Conservation (phyloP, 306 rosid genomes). For the Arachis stenosperma region DNA sequence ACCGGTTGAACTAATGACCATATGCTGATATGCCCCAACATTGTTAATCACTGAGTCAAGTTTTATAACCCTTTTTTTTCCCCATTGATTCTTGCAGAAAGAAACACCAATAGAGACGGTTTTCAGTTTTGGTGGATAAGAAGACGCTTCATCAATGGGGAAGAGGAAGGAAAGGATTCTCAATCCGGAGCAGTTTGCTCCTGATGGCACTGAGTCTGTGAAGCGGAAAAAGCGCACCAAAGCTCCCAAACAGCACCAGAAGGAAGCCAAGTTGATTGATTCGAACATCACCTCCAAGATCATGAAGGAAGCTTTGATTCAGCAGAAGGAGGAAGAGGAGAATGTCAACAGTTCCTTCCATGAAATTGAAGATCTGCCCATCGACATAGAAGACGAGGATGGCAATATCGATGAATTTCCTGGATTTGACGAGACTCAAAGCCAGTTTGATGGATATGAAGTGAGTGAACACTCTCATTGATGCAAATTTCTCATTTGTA, state of each 20-base stretch:
- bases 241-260: constrained; percentile 64
- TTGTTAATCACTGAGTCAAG: neutral
- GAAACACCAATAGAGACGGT: neutral
- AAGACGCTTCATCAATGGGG: constrained; percentile 51
- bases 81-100: neutral
- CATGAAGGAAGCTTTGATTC: constrained; percentile 74
- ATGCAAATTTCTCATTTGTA: neutral
- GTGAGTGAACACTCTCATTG: constrained; percentile 38
- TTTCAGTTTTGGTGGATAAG: neutral
- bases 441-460: constrained; percentile 48
- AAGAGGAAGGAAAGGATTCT: constrained; percentile 73
- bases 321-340: constrained; percentile 65
- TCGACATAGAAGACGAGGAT: constrained; percentile 43
- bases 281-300: constrained; percentile 75
- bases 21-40: neutral
- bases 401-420: constrained; percentile 55
- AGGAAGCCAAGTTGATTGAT: constrained; percentile 57
- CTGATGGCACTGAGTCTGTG: constrained; percentile 47
- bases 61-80: neutral
- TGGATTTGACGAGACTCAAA: constrained; percentile 67
- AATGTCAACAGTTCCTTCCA: constrained; percentile 31
- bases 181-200: constrained; percentile 79
- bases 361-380: constrained; percentile 36
- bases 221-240: constrained; percentile 58
- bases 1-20: neutral